A percentile compares a stretch with the other conserved stretches of the same genome.
These are phyloP conservation scores for Datisca glomerata DNA, from an alignment of 306 rosid genomes.

Conservation along the genomic window DNA sequence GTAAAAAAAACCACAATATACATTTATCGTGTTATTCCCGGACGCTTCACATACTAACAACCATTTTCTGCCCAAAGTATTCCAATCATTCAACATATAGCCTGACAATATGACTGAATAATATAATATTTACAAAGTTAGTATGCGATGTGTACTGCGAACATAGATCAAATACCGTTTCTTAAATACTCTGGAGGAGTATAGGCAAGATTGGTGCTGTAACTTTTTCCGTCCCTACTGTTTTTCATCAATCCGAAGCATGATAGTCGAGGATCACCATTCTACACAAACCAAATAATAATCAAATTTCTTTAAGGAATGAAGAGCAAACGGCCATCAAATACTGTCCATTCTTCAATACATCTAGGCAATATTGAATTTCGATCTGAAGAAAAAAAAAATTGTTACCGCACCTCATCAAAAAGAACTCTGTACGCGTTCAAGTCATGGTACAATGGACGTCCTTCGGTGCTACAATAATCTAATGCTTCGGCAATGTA, in stretches of 20 bases:
- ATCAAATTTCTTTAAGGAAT: neutral
- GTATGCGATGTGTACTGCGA: too few relatives aligned
- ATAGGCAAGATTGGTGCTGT: constrained; percentile 78
- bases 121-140: too few relatives aligned
- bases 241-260: constrained; percentile 85
- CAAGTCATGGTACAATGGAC: constrained; percentile 64
- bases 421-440: constrained; percentile 72
- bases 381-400: constrained; percentile 1
- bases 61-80: too few relatives aligned
- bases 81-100: too few relatives aligned
- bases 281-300: constrained; percentile 28
- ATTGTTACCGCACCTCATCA: constrained; percentile 46
- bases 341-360: too few relatives aligned
- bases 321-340: too few relatives aligned
- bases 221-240: constrained; percentile 79
- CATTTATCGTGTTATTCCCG: too few relatives aligned
- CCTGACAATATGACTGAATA: too few relatives aligned
- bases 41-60: too few relatives aligned
- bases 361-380: too few relatives aligned
- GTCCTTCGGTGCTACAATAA: constrained; percentile 49
- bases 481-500: constrained; percentile 60
- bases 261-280: constrained; percentile 76
- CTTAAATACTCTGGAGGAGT: constrained; percentile 78
- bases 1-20: too few relatives aligned
- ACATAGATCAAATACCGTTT: constrained; percentile 34